Evolutionary conservation across 306 rosid genomes (phyloP).

Genomic region (Acmispon strigosus): DNA sequence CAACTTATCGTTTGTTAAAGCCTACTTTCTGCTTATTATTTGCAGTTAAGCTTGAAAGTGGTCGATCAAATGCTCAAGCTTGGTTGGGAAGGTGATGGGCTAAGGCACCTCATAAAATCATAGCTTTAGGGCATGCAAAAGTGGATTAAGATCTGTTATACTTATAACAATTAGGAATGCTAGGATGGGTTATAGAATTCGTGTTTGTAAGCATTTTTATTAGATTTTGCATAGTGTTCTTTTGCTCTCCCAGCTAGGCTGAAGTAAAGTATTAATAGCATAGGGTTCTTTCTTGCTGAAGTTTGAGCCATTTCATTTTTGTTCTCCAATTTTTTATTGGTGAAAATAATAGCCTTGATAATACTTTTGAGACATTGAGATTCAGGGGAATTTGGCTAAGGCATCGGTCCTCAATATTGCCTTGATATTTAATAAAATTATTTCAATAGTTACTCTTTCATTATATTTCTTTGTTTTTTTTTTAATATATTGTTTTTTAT

Average conservation of each 20-base stretch:
- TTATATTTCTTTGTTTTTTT: not conserved
- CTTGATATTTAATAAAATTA: not conserved
- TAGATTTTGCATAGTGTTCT: slow-evolving; percentile 38
- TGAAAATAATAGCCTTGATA: slow-evolving; percentile 18
- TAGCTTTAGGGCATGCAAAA: slow-evolving; percentile 36
- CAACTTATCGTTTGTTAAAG: not conserved
- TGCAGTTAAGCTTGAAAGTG: slow-evolving; percentile 98
- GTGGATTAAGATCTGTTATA: slow-evolving; percentile 14
- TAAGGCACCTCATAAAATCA: slow-evolving; percentile 58
- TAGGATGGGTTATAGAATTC: slow-evolving; percentile 22
- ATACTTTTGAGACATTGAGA: not conserved
- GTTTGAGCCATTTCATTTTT: slow-evolving; percentile 37
- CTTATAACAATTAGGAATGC: slow-evolving; percentile 28
- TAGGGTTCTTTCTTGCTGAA: slow-evolving; percentile 28
- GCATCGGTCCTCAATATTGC: not conserved
- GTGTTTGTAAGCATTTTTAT: slow-evolving; percentile 19
- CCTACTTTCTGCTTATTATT: slow-evolving; percentile 18
- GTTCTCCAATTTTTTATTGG: not conserved
- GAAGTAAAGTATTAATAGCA: too few relatives aligned
- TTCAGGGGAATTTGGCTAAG: not conserved
- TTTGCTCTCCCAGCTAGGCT: slow-evolving; percentile 2
- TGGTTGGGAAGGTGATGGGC: slow-evolving; percentile 96
- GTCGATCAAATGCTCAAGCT: slow-evolving; percentile 96
- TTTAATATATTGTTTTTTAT: not conserved
- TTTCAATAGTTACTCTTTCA: not conserved